Percentiles rank a stretch among this genome's conserved stretches.
Evolutionary conservation across 371 early-diverging fungal species (phyloP).

Genomic region (Mycotypha africana): DNA sequence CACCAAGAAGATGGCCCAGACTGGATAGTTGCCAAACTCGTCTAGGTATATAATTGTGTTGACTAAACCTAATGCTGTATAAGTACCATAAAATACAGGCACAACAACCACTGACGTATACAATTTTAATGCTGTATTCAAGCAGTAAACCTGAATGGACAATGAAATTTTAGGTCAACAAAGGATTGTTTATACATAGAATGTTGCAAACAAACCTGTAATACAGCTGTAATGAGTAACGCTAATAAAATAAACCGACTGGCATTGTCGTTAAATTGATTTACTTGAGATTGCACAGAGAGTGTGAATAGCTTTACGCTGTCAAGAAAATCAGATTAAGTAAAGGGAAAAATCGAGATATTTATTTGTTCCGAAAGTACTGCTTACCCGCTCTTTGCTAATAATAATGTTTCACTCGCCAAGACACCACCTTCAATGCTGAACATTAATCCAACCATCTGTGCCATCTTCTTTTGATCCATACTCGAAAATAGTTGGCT

Average conservation of each 20-base stretch:
- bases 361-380: neutral
- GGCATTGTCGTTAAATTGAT: slow-evolving; percentile 58
- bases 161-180: too few relatives aligned
- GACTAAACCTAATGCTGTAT: slow-evolving; percentile 58
- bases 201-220: slow-evolving; percentile 49
- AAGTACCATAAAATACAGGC: slow-evolving; percentile 67
- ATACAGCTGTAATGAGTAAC: slow-evolving; percentile 52
- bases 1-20: slow-evolving; percentile 54
- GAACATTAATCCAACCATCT: slow-evolving; percentile 57
- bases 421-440: slow-evolving; percentile 59
- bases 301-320: slow-evolving; percentile 56
- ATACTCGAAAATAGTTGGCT: slow-evolving; percentile 32
- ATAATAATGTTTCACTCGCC: slow-evolving; percentile 58
- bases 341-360: too few relatives aligned
- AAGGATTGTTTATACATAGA: too few relatives aligned
- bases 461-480: slow-evolving; percentile 41
- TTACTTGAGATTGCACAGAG: slow-evolving; percentile 45
- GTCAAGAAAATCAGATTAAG: neutral
- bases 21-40: slow-evolving; percentile 50
- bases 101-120: slow-evolving; percentile 65
- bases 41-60: slow-evolving; percentile 64
- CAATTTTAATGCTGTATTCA: slow-evolving; percentile 61
- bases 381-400: slow-evolving; percentile 61
- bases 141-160: slow-evolving; percentile 66
- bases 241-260: slow-evolving; percentile 56